phyloP scores from a whole-genome alignment of 2,329 filamentous ascomycete species.

The Stachybotrys elegans region DNA sequence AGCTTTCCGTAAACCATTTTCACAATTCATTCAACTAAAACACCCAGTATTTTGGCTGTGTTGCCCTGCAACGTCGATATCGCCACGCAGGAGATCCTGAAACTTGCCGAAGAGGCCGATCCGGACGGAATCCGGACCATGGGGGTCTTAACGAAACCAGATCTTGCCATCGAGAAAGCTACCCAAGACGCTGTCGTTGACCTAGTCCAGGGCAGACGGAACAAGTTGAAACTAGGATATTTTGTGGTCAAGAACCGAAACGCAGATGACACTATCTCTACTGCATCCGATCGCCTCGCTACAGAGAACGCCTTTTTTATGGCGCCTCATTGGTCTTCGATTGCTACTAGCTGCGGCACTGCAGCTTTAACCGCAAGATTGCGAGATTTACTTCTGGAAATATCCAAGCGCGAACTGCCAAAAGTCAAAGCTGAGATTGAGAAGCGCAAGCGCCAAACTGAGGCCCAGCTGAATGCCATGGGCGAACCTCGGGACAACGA shows the following conservation, averaged over 20 bases:
- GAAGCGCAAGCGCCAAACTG: conserved; percentile 6
- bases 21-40: background rate
- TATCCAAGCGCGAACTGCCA: conserved; percentile 33
- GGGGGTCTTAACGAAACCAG: conserved; percentile 54
- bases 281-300: conserved; percentile 21
- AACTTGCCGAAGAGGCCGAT: conserved; percentile 31
- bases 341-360: conserved; percentile 27
- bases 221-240: conserved; percentile 40
- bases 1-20: background rate
- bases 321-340: conserved; percentile 26
- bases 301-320: conserved; percentile 34
- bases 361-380: conserved; percentile 28
- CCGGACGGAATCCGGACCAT: conserved; percentile 34
- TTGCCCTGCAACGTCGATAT: conserved; percentile 34
- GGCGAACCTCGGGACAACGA: conserved; percentile 22
- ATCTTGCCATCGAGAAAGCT: conserved; percentile 41
- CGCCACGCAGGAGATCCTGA: conserved; percentile 35
- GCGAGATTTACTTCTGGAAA: conserved; percentile 30
- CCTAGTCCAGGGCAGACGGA: conserved; percentile 34
- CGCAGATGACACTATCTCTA: conserved; percentile 32
- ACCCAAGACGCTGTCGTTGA: conserved; percentile 34
- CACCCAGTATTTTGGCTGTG: conserved; percentile 36
- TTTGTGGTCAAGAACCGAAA: conserved; percentile 44
- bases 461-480: conserved; percentile 18
- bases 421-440: conserved; percentile 27